These are phyloP conservation scores for Penicillium rolfsii DNA, from an alignment of 2,329 filamentous ascomycete species.

Conservation along the genomic window DNA sequence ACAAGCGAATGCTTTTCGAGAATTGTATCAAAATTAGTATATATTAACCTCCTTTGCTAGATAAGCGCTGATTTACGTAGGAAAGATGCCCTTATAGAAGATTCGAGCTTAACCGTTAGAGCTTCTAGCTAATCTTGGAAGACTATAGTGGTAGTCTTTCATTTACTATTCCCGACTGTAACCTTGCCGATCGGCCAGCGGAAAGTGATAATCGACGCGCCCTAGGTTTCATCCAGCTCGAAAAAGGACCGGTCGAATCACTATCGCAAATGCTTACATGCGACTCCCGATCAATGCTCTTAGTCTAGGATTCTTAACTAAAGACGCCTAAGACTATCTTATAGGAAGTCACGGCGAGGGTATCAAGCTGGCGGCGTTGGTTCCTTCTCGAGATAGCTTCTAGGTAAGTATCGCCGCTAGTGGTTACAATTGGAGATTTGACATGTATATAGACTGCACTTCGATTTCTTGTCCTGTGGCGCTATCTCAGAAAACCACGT, in stretches of 20 bases:
- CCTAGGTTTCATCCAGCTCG: not conserved
- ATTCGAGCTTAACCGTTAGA: not conserved
- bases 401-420: slow-evolving; percentile 8
- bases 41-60: not conserved
- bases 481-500: not conserved
- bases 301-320: slow-evolving; percentile 8
- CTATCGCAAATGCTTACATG: not conserved
- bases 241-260: too few relatives aligned
- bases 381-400: slow-evolving; percentile 7
- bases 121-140: not conserved
- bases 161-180: too few relatives aligned
- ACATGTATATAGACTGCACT: not conserved
- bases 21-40: not conserved
- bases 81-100: not conserved
- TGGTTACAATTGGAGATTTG: slow-evolving; percentile 9
- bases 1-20: not conserved
- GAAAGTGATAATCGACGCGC: not conserved
- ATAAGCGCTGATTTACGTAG: not conserved
- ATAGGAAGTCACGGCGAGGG: slow-evolving; percentile 11
- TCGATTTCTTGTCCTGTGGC: not conserved
- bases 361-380: slow-evolving; percentile 14
- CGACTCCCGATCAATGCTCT: not conserved
- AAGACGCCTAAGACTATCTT: slow-evolving; percentile 2
- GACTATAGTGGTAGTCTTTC: too few relatives aligned
- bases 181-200: not conserved